Evolutionary conservation across 805 yeast genomes (phyloP), one percentile per base, ranked within the genome.

Genomic region (Starmerella vaccinii): DNA sequence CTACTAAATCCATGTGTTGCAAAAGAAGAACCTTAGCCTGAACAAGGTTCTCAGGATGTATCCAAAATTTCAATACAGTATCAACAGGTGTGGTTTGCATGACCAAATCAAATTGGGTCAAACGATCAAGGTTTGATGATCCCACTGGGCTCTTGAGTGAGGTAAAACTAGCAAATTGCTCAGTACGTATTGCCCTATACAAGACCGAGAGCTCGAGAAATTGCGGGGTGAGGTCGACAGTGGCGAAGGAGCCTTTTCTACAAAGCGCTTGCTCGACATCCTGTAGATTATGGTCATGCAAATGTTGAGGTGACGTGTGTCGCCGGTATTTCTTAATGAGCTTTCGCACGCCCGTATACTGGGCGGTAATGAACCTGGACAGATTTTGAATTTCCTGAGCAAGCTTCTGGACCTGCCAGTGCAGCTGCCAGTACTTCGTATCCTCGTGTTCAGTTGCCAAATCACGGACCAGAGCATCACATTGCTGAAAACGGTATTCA

Each of bases 281-380:
- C 2, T 24, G 40, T 7, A 60, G 58, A 32, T 53, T 52, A 35
- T 48, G 49, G 35, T 57, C 61, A 50, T 51, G 57, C 18, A 45
- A 45, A 12, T 66, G 65, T 22, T 62, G 59, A 26, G 68, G 65
- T 2, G 61, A 45, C 3, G 76, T 70, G 63, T 75, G 74, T 52
- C 75, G 73, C 34, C 71, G 67, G 61, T 71, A 82, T 63, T 86
- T 85, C 67, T 86, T 85, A 59, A 85, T 70, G 46, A 85, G 73
- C 66, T 85, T 85, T 54, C 81, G 72, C 45, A 83, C 71, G 4
- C 71, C 94, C 2, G 86, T 79, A 60, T 81, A 80, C 61, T 85
- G 95, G 7, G 84, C 74, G 21, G 81, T 68, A 15, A 84, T 76
- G 61, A 82, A 85, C 54, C 86, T 72, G n/a, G 84, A 73, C 43